phyloP scores from a whole-genome alignment of 305 asterid species.

The Fraxinus sp. region DNA sequence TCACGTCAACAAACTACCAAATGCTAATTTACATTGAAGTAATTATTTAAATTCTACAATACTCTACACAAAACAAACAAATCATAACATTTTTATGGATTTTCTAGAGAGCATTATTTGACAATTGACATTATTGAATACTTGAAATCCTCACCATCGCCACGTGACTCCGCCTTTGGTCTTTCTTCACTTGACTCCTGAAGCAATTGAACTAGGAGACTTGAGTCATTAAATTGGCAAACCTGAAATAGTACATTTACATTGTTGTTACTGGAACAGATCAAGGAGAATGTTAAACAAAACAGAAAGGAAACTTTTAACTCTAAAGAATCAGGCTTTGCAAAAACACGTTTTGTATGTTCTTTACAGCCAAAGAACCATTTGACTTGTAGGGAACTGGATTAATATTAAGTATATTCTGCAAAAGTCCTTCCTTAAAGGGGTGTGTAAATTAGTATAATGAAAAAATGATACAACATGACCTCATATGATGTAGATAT shows the following conservation, averaged over 20 bases:
- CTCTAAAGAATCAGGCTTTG: not conserved
- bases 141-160: conserved; percentile 46
- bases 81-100: conserved; percentile 9
- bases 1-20: not conserved
- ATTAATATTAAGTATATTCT: not conserved
- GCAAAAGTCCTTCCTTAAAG: not conserved
- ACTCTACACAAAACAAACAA: not conserved
- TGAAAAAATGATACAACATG: not conserved
- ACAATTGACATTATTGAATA: conserved; percentile 23
- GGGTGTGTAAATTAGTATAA: not conserved
- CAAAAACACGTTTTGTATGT: not conserved
- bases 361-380: not conserved
- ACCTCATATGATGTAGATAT: not conserved
- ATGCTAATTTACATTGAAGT: not conserved
- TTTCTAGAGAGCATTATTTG: conserved; percentile 14
- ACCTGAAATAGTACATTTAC: not conserved
- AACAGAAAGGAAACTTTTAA: not conserved
- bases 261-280: not conserved
- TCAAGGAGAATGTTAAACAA: not conserved
- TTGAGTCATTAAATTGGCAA: not conserved
- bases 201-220: not conserved
- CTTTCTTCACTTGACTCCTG: conserved; percentile 26
- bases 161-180: conserved; percentile 32
- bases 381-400: not conserved
- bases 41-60: not conserved